Evolutionary conservation across 2,329 filamentous ascomycete genomes (phyloP), one percentile per base, ranked within the genome.

Genomic region (Pseudogymnoascus verrucosus): DNA sequence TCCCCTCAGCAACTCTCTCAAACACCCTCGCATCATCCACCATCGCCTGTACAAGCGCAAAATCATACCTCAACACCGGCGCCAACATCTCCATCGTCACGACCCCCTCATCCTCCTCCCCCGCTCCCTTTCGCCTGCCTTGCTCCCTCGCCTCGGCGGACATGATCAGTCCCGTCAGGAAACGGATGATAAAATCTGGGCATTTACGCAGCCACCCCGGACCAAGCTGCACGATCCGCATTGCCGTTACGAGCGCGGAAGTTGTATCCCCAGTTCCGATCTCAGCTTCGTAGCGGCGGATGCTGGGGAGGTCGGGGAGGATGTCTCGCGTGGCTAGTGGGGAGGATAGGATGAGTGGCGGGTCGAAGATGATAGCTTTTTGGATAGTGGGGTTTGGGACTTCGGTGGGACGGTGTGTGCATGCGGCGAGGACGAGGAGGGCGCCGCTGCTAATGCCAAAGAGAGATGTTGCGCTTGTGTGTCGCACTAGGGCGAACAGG

Each of bases 221-320:
- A 16, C 47, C 47, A 31, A 54, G 47, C 14, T 54, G 47, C 47
- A 54, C 47, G 47, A 54, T 54, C 23, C 47, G 47, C 47, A 54
- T 54, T 1, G 47, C 47, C 5, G 47, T 54, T 14, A 54, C 47
- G 47, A 54, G 47, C 7, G 47, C 23, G 14, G 47, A 31, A 5
- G 47, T 31, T 11, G 7, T 11, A 8, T 54, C 23, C 6, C 47
- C 47, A 10, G 47, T 23, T 28, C 23, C 14, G 4, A 54, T 54
- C 47, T 54, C 47, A 5, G 47, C n/a, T 8, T 54, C 47, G 8
- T 54, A 54, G 47, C 14, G 47, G 23, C 47, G 47, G 23, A 54
- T 31, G 23, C 47, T 31, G 4, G 47, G 7, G 7, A 54, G 47
- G 21, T 54, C 23, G 14, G 47, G 47, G 26, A 54, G 47, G 7